phyloP scores from a whole-genome alignment of 345 rosid genomes.

The Acer saccharum region DNA sequence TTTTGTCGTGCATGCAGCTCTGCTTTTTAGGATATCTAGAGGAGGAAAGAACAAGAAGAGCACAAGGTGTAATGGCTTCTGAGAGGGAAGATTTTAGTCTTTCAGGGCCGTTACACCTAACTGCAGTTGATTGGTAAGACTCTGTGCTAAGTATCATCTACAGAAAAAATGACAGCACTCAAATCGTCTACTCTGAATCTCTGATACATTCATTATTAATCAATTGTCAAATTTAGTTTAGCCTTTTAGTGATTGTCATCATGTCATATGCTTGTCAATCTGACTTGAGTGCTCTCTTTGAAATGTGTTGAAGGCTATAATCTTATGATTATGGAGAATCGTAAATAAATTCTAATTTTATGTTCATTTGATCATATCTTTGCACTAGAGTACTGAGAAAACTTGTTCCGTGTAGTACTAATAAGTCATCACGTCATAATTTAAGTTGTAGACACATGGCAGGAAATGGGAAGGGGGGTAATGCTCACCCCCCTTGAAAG shows the following conservation, averaged over 20 bases:
- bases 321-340: neutral
- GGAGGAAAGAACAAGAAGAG: slow-evolving; percentile 3
- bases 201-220: neutral
- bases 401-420: neutral
- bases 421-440: neutral
- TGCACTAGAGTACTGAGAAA: neutral
- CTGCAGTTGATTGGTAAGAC: slow-evolving; percentile 64
- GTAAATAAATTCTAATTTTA: neutral
- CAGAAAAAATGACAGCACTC: neutral
- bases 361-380: neutral
- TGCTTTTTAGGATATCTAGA: slow-evolving; percentile 18
- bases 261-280: neutral
- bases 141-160: neutral
- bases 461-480: too few species aligned
- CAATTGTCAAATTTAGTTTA: neutral
- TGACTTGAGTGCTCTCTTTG: neutral
- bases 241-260: neutral
- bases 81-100: slow-evolving; percentile 68
- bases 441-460: too few species aligned
- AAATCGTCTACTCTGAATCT: neutral
- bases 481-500: too few species aligned
- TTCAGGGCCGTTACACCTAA: slow-evolving; percentile 70
- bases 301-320: neutral
- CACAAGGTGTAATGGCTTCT: slow-evolving; percentile 41
- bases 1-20: slow-evolving; percentile 22